Conservation (phyloP, 106 monocot genomes). For the Posidonia australis region DNA sequence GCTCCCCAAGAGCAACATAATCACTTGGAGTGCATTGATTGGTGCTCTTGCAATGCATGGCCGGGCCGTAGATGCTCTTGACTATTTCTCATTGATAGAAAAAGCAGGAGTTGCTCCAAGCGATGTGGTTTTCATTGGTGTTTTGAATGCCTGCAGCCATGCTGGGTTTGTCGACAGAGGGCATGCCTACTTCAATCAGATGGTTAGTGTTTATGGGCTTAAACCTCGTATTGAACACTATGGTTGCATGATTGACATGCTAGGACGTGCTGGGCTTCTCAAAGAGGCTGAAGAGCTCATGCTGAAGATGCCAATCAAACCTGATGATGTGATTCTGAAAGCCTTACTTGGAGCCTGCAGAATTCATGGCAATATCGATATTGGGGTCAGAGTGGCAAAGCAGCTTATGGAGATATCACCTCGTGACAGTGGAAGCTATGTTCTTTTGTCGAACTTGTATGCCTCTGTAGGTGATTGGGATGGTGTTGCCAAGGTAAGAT, state of each 20-base stretch:
- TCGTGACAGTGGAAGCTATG: slow-evolving; percentile 15
- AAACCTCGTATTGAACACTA: slow-evolving; percentile 32
- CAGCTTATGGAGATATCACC: slow-evolving; percentile 14
- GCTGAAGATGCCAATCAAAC: slow-evolving; percentile 15
- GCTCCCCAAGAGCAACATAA: slow-evolving; percentile 22
- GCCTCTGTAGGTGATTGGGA: slow-evolving; percentile 27
- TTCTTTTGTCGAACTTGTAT: slow-evolving; percentile 27
- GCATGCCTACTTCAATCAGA: slow-evolving; percentile 11
- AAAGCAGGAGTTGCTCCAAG: slow-evolving; percentile 21
- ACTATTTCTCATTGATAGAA: slow-evolving; percentile 35
- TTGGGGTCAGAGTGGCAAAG: slow-evolving; percentile 12
- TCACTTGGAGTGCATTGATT: slow-evolving; percentile 54
- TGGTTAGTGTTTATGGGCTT: slow-evolving; percentile 13
- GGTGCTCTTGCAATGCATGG: slow-evolving; percentile 53
- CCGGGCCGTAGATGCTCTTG: slow-evolving; percentile 32
- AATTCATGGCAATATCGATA: slow-evolving; percentile 8
- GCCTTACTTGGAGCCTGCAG: slow-evolving; percentile 22
- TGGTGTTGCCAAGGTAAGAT: slow-evolving; percentile 19
- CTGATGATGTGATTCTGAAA: slow-evolving; percentile 20
- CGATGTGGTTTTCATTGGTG: slow-evolving; percentile 35
- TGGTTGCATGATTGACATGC: slow-evolving; percentile 32
- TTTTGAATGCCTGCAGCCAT: slow-evolving; percentile 31
- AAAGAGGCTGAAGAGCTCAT: slow-evolving; percentile 26
- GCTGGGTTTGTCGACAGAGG: slow-evolving; percentile 26
- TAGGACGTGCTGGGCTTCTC: slow-evolving; percentile 30